Evolutionary conservation across 768 basidiomycete species (phyloP).

Genomic region (Lactarius hengduanensis): DNA sequence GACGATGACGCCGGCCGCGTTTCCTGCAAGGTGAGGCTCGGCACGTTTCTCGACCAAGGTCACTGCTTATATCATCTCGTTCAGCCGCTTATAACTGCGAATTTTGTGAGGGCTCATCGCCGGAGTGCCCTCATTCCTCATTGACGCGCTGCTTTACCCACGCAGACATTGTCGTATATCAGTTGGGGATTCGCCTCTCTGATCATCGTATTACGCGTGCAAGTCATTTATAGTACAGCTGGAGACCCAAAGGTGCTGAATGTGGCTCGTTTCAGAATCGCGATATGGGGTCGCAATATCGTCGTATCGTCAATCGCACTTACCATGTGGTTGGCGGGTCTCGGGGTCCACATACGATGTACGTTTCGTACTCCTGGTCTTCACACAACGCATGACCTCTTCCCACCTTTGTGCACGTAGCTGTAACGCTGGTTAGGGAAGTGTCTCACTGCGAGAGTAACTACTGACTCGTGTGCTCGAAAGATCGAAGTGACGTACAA

Average conservation of each 20-base stretch:
- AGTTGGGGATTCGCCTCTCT: slow-evolving; percentile 1
- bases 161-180: neutral
- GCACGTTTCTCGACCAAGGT: neutral
- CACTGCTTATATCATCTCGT: neutral
- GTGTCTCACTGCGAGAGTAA: neutral
- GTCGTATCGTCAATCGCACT: neutral
- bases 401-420: neutral
- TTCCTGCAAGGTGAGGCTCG: neutral
- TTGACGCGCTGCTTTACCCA: neutral
- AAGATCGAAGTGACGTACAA: neutral
- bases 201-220: slow-evolving; percentile 8
- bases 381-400: neutral
- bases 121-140: neutral
- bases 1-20: neutral
- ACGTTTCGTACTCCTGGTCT: neutral
- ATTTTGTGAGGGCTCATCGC: neutral
- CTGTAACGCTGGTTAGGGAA: neutral
- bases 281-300: neutral
- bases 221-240: neutral
- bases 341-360: slow-evolving; percentile 1
- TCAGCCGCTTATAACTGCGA: neutral
- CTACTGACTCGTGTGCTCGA: neutral
- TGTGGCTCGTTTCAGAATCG: slow-evolving; percentile 1
- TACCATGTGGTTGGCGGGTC: neutral
- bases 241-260: neutral